phyloP scores from a whole-genome alignment of 352 stramenopile species.

The Pythium aristosporum region DNA sequence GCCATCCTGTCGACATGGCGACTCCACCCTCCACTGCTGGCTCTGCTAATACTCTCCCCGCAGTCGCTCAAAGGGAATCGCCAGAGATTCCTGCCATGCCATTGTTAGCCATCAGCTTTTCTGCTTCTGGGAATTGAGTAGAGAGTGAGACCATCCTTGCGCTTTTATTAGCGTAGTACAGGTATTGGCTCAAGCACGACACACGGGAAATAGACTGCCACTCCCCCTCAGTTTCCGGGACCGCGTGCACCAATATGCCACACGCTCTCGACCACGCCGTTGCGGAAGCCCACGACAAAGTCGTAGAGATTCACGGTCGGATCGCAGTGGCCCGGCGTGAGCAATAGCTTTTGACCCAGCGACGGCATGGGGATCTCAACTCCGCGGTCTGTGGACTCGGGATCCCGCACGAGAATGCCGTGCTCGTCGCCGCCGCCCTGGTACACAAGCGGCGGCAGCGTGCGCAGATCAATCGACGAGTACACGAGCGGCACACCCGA shows the following conservation, averaged over 20 bases:
- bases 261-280: conserved; percentile 46
- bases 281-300: conserved; percentile 60
- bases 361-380: conserved; percentile 35
- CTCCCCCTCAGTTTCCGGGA: conserved; percentile 47
- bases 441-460: conserved; percentile 49
- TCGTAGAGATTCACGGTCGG: conserved; percentile 82
- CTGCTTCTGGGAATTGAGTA: too few species aligned
- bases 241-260: conserved; percentile 58
- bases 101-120: conserved; percentile 1
- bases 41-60: background rate
- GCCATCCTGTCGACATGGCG: conserved; percentile 11
- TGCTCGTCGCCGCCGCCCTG: conserved; percentile 65
- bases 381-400: conserved; percentile 9
- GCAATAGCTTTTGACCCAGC: conserved; percentile 55
- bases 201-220: background rate
- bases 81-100: background rate
- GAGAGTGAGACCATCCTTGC: too few species aligned
- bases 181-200: too few species aligned
- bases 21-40: background rate
- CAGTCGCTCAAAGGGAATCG: too few species aligned
- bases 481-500: conserved; percentile 57
- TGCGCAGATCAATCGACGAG: conserved; percentile 35
- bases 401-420: conserved; percentile 45
- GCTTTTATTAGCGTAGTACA: conserved; percentile 10
- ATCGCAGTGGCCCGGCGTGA: conserved; percentile 69